Conservation (phyloP, 345 rosid species). For the Populus pruinosa region DNA sequence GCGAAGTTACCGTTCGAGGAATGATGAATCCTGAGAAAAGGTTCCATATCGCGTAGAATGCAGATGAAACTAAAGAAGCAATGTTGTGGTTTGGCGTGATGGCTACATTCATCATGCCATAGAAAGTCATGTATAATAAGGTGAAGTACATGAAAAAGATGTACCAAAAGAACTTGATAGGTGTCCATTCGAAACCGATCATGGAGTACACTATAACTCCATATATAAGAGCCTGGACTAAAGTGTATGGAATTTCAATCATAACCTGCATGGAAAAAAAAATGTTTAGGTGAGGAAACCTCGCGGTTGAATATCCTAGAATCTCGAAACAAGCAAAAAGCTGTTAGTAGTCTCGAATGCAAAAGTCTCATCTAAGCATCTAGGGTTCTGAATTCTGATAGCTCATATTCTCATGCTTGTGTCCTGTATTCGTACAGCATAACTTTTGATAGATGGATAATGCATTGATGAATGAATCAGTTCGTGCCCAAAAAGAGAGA, state of each 20-base stretch:
- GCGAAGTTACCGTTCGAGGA: slow-evolving; percentile 39
- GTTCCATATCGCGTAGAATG: slow-evolving; percentile 53
- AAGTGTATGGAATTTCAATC: slow-evolving; percentile 52
- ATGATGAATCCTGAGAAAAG: slow-evolving; percentile 62
- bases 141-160: slow-evolving; percentile 60
- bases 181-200: slow-evolving; percentile 59
- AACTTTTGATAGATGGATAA: neutral
- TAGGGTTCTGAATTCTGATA: too few species aligned
- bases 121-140: slow-evolving; percentile 53
- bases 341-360: too few species aligned
- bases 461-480: neutral
- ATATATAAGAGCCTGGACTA: slow-evolving; percentile 44
- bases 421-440: neutral
- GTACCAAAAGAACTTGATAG: slow-evolving; percentile 53
- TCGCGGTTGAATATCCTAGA: neutral
- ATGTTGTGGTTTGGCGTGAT: slow-evolving; percentile 54
- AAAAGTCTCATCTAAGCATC: too few species aligned
- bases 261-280: slow-evolving; percentile 27
- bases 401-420: neutral
- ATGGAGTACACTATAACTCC: slow-evolving; percentile 55
- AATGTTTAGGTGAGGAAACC: neutral
- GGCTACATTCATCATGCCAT: slow-evolving; percentile 69
- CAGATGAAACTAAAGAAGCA: slow-evolving; percentile 46
- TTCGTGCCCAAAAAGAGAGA: neutral
- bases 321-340: neutral